Percentiles rank a stretch among this genome's conserved stretches.
Evolutionary conservation across 2,329 filamentous ascomycete species (phyloP).

Genomic region (Paracamarosporium sp.): DNA sequence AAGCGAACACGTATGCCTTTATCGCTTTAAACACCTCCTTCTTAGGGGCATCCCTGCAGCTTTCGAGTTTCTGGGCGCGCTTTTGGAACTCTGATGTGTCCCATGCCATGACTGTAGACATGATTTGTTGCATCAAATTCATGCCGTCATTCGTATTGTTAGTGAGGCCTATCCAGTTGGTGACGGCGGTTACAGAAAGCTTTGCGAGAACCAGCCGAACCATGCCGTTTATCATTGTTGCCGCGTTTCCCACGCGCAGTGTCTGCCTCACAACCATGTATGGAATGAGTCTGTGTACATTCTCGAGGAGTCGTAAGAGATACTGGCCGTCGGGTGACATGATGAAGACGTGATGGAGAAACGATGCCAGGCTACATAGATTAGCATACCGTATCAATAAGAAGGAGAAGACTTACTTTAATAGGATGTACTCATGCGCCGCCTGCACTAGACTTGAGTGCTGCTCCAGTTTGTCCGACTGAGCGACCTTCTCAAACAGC

Average conservation of each 20-base stretch:
- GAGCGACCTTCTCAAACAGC: conserved; percentile 66
- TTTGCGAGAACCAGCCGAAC: conserved; percentile 78
- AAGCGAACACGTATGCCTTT: conserved; percentile 62
- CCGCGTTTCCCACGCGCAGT: conserved; percentile 77
- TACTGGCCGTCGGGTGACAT: conserved; percentile 78
- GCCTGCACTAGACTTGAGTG: conserved; percentile 69
- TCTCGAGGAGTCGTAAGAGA: conserved; percentile 73
- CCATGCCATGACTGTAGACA: conserved; percentile 75
- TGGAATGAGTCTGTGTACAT: conserved; percentile 72
- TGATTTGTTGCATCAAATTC: conserved; percentile 80
- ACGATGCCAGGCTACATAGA: conserved; percentile 67
- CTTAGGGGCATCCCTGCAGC: conserved; percentile 62
- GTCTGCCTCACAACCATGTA: conserved; percentile 77
- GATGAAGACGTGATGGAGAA: conserved; percentile 76
- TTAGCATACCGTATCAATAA: conserved; percentile 2
- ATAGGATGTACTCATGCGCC: conserved; percentile 70
- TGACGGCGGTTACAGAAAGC: conserved; percentile 73
- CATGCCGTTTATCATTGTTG: conserved; percentile 81
- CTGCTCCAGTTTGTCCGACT: conserved; percentile 68
- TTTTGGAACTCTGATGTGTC: conserved; percentile 75
- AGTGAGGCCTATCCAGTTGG: conserved; percentile 80
- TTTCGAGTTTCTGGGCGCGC: conserved; percentile 69
- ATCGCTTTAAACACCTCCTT: conserved; percentile 69
- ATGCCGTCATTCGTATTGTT: conserved; percentile 76
- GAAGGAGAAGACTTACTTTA: conserved; percentile 64